Base-by-base conservation (phyloP, 2,329 filamentous ascomycete genomes). In the Alternaria angustiovoidea region DNA sequence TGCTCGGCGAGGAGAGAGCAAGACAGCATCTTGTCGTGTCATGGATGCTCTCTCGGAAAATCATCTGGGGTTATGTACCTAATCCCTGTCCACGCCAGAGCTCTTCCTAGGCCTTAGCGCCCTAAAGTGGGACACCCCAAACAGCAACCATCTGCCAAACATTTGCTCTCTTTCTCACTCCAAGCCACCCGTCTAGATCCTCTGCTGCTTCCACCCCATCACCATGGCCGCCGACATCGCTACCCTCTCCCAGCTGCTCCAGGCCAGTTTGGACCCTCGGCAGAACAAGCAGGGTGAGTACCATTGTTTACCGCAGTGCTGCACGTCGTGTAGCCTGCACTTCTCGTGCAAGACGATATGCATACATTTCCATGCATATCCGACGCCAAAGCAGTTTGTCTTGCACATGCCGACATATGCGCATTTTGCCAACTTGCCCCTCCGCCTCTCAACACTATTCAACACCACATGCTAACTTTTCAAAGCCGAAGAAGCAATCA, bases 191-290 rank as follows among this genome's bases (percentile, higher is more conserved):
- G 49, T 54, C 39, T 47, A 49, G 20, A 30, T 36, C 3, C 30
- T 41, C 47, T 30, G 54, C 55, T 54, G 49, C 54, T 38, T 42
- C 55, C 9, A 38, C 51, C 43, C 46, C 49, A 12, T 49, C 68
- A 62, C 43, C 73, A 91, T 91, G 88, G 85, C 88, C 71, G 81
- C 84, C 66, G 84, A 87, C 78, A 81, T 89, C 66, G 81, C 86
- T 76, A 80, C 82, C 67, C 82, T 97, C 79, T 91, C 93, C 65
- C 88, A 93, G 85, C 86, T 98, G 79, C 89, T 99, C 66, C 88
- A 96, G 80, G 92, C 93, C 73, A 98, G 93, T 73, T 87, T 98
- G 73, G 92, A 97, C 81, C 93, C 93, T 18, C 84, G 87, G 65
- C 89, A 94, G 80, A 93, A 94, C 80, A 94, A 93, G 80, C 91